Base-by-base conservation (phyloP, 345 rosid species). In the Populus ilicifolia region DNA sequence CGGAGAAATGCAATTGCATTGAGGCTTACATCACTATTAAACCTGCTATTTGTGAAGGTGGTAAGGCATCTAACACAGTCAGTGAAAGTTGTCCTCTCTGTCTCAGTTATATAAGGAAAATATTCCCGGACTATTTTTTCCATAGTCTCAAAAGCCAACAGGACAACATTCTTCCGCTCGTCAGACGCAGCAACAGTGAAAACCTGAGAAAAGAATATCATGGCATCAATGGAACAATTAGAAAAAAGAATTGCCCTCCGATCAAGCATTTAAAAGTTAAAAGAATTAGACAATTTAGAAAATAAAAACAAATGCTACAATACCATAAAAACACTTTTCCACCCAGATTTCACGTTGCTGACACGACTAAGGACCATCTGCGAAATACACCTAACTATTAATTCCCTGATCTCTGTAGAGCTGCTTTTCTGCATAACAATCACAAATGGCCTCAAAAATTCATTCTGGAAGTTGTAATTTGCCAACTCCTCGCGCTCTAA, bases 291-390 rank as follows among this genome's bases (percentile, higher is more conserved):
- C 20, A 9, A 1, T 56, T 56, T 67, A 76, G 11, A 30, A 4
- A 20, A 33, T 21, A 65, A 61, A 13, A 21, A 36, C 18, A 18
- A 59, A 48, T 12, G 48, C 46, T 41, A 75, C 73, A 88, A 39
- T 91, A 95, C 99, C 97, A 85, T 81, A 84, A 95, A 95, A 82
- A 95, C 98, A 84, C 98, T 95, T 87, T 90, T 95, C 99, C 98
- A 95, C 30, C 99, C 99, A 84, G 99, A 95, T 84, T 95, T 95
- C 80, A 93, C 99, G 80, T 93, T 89, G 73, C 80, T 85, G 75
- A 93, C 99, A 41, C 96, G 97, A 85, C 90, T 89, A 75, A 95
- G 95, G 75, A 95, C 99, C 99, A 95, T 95, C 87, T 93, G 99
- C 64, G 98, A 95, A 79, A 93, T 88, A 83, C 96, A 93, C 80